A percentile compares a stretch with the other conserved stretches of the same genome.
These are phyloP conservation scores for Neobulgaria alba DNA, from an alignment of 2,329 filamentous ascomycete genomes.

Conservation along the genomic window DNA sequence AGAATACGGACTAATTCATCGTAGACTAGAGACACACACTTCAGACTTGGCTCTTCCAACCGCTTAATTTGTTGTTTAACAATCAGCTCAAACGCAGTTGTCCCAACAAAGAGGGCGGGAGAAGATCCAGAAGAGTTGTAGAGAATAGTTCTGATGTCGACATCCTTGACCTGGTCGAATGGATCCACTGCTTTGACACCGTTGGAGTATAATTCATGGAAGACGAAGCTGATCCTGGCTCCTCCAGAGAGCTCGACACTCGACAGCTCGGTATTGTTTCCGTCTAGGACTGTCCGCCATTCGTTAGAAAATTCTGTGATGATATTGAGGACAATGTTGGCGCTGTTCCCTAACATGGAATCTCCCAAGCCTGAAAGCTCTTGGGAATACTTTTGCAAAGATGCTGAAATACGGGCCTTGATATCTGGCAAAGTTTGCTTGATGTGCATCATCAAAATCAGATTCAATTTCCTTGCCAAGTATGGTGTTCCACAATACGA, in stretches of 20 bases:
- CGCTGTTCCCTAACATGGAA: conserved; percentile 90
- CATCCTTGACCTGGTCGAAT: conserved; percentile 94
- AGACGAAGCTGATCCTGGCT: conserved; percentile 97
- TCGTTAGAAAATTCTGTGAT: conserved; percentile 99
- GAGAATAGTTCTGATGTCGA: conserved; percentile 91
- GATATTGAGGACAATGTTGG: conserved; percentile 95
- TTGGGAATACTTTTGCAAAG: conserved; percentile 79
- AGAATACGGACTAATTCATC: conserved; percentile 96
- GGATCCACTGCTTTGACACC: conserved; percentile 96
- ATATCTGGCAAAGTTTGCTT: conserved; percentile 98
- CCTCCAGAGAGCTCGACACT: conserved; percentile 91
- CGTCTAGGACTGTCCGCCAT: conserved; percentile 91
- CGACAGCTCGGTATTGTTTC: conserved; percentile 92
- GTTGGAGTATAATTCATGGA: conserved; percentile 96
- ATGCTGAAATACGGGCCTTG: conserved; percentile 92
- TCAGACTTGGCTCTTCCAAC: conserved; percentile 89
- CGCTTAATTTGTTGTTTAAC: conserved; percentile 98
- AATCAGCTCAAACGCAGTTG: conserved; percentile 95
- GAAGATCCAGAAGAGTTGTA: conserved; percentile 99
- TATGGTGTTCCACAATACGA: conserved; percentile 98
- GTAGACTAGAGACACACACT: conserved; percentile 95
- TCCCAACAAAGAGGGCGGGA: conserved; percentile 92
- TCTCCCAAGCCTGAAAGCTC: conserved; percentile 82
- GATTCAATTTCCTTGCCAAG: conserved; percentile 88
- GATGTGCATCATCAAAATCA: conserved; percentile 99